Evolutionary conservation across 768 basidiomycete species (phyloP).

Genomic region (Tubosaeta sp.): DNA sequence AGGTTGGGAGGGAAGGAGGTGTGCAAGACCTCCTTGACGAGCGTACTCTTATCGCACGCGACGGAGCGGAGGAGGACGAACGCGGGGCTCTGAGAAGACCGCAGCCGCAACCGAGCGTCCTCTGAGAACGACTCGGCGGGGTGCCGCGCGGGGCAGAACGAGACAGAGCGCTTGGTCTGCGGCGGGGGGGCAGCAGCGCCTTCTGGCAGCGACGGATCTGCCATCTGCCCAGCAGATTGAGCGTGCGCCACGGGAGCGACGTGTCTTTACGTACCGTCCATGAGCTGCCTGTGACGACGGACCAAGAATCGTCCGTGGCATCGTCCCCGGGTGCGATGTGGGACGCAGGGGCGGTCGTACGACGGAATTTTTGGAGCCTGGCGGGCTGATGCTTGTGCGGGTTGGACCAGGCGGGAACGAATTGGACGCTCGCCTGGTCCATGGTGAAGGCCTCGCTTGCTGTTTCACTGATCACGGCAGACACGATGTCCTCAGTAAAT

Average conservation of each 20-base stretch:
- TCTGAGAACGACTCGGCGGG: conserved; percentile 29
- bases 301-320: conserved; percentile 1
- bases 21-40: conserved; percentile 26
- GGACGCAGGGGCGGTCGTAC: background rate
- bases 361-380: conserved; percentile 20
- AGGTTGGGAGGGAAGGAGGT: conserved; percentile 22
- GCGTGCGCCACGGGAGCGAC: background rate
- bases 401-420: conserved; percentile 2
- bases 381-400: conserved; percentile 1
- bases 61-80: conserved; percentile 20
- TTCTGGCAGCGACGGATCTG: background rate
- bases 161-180: conserved; percentile 6
- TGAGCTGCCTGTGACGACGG: conserved; percentile 1
- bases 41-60: conserved; percentile 18
- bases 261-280: conserved; percentile 14
- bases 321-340: background rate
- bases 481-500: conserved; percentile 24
- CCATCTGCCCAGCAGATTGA: conserved; percentile 6
- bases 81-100: conserved; percentile 17
- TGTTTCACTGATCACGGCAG: conserved; percentile 23
- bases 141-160: conserved; percentile 22
- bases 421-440: background rate
- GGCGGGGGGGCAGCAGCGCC: background rate
- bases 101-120: conserved; percentile 24
- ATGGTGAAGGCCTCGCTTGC: conserved; percentile 18